phyloP scores from a whole-genome alignment of 1,139 yeast genomes.

The Hyphopichia wangnamkhiaoensis region DNA sequence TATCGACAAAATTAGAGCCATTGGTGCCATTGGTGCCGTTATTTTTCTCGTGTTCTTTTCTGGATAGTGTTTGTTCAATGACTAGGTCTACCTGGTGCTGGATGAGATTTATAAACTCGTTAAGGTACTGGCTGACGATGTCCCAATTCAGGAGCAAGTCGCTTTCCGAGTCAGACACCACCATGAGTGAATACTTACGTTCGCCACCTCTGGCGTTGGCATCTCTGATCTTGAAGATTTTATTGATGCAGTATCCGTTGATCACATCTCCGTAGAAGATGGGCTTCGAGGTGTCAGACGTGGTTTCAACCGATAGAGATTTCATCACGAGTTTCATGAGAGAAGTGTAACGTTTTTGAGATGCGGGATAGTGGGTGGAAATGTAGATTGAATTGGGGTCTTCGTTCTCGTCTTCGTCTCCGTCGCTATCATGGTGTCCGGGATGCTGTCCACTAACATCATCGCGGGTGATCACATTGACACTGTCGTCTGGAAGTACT shows the following conservation, averaged over 20 bases:
- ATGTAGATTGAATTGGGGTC: conserved; percentile 23
- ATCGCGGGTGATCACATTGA: conserved; percentile 28
- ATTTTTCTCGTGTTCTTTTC: conserved; percentile 7
- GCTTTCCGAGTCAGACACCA: conserved; percentile 59
- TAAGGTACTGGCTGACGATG: conserved; percentile 50
- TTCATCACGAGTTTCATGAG: conserved; percentile 63
- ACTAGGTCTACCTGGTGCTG: conserved; percentile 42
- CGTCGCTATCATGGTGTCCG: neutral
- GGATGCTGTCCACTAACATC: conserved; percentile 13
- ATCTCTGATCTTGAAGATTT: conserved; percentile 69
- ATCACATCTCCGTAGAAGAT: conserved; percentile 69
- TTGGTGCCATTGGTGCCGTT: conserved; percentile 15
- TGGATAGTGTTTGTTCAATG: conserved; percentile 8
- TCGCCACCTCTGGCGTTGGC: conserved; percentile 77
- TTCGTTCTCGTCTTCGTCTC: conserved; percentile 8
- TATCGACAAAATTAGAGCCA: conserved; percentile 31
- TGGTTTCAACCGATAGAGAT: conserved; percentile 71
- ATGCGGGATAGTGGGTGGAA: conserved; percentile 68
- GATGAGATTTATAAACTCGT: conserved; percentile 51
- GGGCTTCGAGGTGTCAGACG: conserved; percentile 65
- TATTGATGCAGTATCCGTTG: conserved; percentile 67
- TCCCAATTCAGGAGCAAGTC: conserved; percentile 60
- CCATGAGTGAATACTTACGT: conserved; percentile 66
- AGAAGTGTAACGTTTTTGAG: conserved; percentile 52
- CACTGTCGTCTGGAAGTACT: conserved; percentile 42